These are phyloP conservation scores for Colletotrichum cuscutae DNA, from an alignment of 2,329 filamentous ascomycete genomes.

Conservation along the genomic window DNA sequence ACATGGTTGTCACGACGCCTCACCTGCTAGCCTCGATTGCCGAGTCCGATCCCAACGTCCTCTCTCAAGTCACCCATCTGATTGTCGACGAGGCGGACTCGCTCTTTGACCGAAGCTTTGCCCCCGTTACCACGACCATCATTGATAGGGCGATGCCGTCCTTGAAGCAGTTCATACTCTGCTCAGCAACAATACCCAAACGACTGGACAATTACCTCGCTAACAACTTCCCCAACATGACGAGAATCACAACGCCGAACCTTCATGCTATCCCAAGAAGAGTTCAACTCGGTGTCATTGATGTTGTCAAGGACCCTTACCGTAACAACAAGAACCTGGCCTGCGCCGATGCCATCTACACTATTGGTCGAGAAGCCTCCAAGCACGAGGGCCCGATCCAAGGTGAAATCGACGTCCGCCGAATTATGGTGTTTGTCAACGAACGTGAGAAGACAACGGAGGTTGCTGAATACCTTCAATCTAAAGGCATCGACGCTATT, in stretches of 20 bases:
- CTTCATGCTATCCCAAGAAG: conserved; percentile 94
- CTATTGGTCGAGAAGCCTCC: conserved; percentile 81
- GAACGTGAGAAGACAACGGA: conserved; percentile 90
- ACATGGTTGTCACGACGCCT: conserved; percentile 88
- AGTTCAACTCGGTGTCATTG: conserved; percentile 92
- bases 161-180: conserved; percentile 87
- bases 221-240: conserved; percentile 83
- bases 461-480: conserved; percentile 80
- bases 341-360: conserved; percentile 94
- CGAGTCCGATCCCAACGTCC: conserved; percentile 88
- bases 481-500: conserved; percentile 89
- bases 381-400: conserved; percentile 66
- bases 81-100: conserved; percentile 97
- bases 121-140: conserved; percentile 82
- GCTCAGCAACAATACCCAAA: conserved; percentile 94
- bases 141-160: conserved; percentile 85
- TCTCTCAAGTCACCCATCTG: conserved; percentile 90
- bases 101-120: conserved; percentile 92
- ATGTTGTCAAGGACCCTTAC: conserved; percentile 93
- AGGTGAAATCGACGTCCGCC: conserved; percentile 75
- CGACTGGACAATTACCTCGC: conserved; percentile 88
- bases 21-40: conserved; percentile 90
- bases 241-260: conserved; percentile 91
- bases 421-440: conserved; percentile 96
- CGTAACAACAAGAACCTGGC: conserved; percentile 92